Percentiles rank a stretch among this genome's conserved stretches.
phyloP scores from a whole-genome alignment of 257 asterid genomes.

The Rauvolfia tetraphylla region DNA sequence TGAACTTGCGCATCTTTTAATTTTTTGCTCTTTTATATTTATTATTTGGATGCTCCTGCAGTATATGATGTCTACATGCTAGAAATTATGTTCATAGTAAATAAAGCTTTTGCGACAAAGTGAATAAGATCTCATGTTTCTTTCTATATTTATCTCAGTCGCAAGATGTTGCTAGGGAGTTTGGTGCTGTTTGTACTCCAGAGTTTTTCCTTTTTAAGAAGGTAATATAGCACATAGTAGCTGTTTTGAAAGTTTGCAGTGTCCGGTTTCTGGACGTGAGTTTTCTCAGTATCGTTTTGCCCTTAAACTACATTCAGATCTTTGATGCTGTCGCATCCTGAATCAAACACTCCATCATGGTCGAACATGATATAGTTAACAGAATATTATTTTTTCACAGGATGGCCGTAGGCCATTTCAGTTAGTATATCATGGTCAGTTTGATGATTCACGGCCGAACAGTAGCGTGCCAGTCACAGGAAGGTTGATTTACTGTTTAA shows the following conservation, averaged over 20 bases:
- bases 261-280: background rate
- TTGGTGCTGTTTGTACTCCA: conserved; percentile 94
- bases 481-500: conserved; percentile 41
- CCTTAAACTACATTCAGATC: background rate
- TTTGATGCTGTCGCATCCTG: background rate
- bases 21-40: background rate
- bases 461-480: conserved; percentile 63
- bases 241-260: background rate
- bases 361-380: background rate
- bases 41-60: background rate
- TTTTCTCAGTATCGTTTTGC: background rate
- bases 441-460: conserved; percentile 87
- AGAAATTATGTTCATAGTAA: background rate
- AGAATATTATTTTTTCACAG: conserved; percentile 31
- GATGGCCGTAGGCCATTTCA: conserved; percentile 96
- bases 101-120: background rate
- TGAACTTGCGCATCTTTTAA: background rate
- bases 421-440: conserved; percentile 89
- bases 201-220: conserved; percentile 87
- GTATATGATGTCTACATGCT: background rate
- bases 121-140: conserved; percentile 10
- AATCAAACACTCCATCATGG: background rate
- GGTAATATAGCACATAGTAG: conserved; percentile 35
- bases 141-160: conserved; percentile 40
- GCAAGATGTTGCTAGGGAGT: conserved; percentile 81